phyloP scores from a whole-genome alignment of 257 asterid genomes.

The Solanum sejunctum region DNA sequence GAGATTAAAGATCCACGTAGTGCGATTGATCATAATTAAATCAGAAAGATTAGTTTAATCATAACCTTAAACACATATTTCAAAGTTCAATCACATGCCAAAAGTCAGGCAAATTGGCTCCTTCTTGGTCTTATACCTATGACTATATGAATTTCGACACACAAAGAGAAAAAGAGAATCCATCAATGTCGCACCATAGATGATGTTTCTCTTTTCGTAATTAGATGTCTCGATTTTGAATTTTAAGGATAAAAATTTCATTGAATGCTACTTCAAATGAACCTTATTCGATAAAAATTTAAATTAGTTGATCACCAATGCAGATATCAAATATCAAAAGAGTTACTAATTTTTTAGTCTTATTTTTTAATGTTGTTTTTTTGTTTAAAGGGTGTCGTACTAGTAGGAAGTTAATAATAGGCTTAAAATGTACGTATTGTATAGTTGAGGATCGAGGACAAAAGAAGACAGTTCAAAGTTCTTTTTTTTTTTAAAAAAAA shows the following conservation, averaged over 20 bases:
- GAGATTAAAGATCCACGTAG: constrained; percentile 23
- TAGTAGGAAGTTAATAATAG: background rate
- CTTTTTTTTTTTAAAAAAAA: background rate
- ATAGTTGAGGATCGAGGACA: background rate
- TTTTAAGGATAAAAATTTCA: too few species aligned
- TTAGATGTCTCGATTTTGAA: too few species aligned
- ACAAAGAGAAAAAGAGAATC: background rate
- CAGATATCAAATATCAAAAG: too few species aligned
- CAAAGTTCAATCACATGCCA: background rate
- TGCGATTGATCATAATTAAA: constrained; percentile 8
- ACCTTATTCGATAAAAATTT: too few species aligned
- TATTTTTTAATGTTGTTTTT: background rate
- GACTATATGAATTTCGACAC: background rate
- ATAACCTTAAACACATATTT: constrained; percentile 1
- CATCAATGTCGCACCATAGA: too few species aligned
- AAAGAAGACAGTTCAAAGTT: background rate
- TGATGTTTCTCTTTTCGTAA: too few species aligned
- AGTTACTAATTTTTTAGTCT: background rate
- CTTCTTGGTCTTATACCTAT: background rate
- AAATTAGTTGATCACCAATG: too few species aligned
- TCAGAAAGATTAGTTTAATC: constrained; percentile 2
- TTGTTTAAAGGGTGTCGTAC: background rate
- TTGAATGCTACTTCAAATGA: too few species aligned
- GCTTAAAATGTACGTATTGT: background rate
- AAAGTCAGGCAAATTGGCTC: constrained; percentile 3